Base-by-base conservation (phyloP, 345 rosid genomes). In the Citrus hindsii region DNA sequence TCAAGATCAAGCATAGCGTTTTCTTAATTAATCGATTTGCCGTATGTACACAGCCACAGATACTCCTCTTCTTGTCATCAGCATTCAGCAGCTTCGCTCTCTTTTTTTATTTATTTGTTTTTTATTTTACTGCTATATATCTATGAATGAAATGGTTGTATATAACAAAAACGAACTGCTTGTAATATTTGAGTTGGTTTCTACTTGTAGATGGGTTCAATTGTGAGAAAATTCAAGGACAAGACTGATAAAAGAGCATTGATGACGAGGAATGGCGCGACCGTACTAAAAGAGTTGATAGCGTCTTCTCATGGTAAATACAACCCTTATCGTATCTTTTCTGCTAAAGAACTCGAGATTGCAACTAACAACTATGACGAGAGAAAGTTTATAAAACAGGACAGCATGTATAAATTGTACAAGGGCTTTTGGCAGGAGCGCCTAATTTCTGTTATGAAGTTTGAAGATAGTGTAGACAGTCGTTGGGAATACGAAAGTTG, bases 401-500 rank as follows among this genome's bases (percentile, higher is more conserved):
- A 1, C 6, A 4, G 1, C 0, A 0, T 0, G 13, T 79, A 25
- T 16, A 8, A 51, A 10, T 21, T 63, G n/a, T 69, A 76, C 68
- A 73, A 46, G 32, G 79, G 79, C 2, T 2, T 40, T 69, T 67
- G 67, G 9, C 67, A 61, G 32, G 76, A 61, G 6, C 82, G 67
- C 12, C 62, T 48, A 2, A 21, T 82, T 2, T n/a, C n/a, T 3
- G 42, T 82, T 10, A 84, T 79, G 71, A 68, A n/a, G 63, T 79
- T 32, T 19, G 27, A 25, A n/a, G n/a, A n/a, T n/a, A n/a, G n/a
- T n/a, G n/a, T n/a, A n/a, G n/a, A n/a, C n/a, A n/a, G n/a, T n/a
- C n/a, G n/a, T n/a, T 25, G 27, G 27, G 27, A 25, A 37, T 6
- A 37, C 40, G 9, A 1, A 37, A 1, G 2, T 1, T 37, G 40